phyloP scores from a whole-genome alignment of 2,329 filamentous ascomycete genomes.

The Neopestalotiopsis sp. region DNA sequence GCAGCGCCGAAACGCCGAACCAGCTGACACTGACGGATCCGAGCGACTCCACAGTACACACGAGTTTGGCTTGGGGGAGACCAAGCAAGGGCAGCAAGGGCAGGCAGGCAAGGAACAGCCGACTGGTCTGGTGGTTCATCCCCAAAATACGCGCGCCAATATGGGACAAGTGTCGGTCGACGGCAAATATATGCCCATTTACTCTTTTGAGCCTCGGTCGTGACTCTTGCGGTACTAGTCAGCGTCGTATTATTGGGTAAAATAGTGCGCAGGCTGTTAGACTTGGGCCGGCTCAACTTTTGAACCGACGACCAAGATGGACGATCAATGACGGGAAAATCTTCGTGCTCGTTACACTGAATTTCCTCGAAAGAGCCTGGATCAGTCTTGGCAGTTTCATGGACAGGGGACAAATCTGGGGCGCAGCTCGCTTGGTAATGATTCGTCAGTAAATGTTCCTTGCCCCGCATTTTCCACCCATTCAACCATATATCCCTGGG shows the following conservation, averaged over 20 bases:
- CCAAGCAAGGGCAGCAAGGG: no score
- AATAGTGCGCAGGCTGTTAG: neutral
- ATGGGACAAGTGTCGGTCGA: neutral
- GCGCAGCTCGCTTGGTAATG: constrained; percentile 2
- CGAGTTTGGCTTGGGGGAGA: no score
- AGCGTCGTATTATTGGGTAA: neutral
- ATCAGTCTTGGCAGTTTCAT: neutral
- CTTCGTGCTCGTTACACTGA: constrained; percentile 1
- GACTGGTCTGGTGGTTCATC: neutral
- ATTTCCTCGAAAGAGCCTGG: neutral
- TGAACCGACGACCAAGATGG: neutral
- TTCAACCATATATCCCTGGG: no score
- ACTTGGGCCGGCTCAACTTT: neutral
- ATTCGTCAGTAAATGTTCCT: constrained; percentile 1
- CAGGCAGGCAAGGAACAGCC: neutral
- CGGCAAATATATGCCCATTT: neutral
- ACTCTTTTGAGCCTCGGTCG: neutral
- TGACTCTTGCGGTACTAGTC: neutral
- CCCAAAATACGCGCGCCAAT: neutral
- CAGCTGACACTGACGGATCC: neutral
- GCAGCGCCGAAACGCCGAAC: neutral
- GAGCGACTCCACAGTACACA: neutral
- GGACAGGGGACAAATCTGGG: constrained; percentile 9
- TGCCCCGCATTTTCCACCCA: neutral
- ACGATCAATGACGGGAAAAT: neutral